A percentile compares a stretch with the other conserved stretches of the same genome.
Conservation (phyloP, 2,329 filamentous ascomycete genomes). For the Colletotrichum sansevieriae region DNA sequence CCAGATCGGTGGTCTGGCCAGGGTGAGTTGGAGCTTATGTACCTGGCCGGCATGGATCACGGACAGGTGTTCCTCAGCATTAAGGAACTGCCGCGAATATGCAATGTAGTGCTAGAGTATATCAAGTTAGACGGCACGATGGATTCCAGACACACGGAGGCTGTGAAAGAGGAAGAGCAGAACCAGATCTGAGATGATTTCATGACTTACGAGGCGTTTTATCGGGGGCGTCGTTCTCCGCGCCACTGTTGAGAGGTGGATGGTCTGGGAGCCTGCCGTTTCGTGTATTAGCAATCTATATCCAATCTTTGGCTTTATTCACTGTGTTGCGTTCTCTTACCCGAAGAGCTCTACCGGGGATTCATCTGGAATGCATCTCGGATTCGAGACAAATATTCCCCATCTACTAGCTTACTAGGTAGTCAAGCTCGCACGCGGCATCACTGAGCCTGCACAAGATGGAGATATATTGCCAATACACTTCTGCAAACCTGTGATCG, state of each 20-base stretch:
- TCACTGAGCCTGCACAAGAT: no score
- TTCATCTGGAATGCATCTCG: no score
- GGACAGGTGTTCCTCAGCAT: slow-evolving; percentile 43
- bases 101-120: slow-evolving; percentile 32
- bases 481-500: no score
- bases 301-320: neutral
- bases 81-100: slow-evolving; percentile 36
- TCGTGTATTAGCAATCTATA: neutral
- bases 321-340: no score
- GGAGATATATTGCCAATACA: no score
- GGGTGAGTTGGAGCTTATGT: slow-evolving; percentile 46
- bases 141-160: slow-evolving; percentile 27
- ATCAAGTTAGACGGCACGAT: slow-evolving; percentile 24
- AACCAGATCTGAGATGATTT: slow-evolving; percentile 7
- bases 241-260: slow-evolving; percentile 6
- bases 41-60: slow-evolving; percentile 45
- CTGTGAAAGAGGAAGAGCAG: slow-evolving; percentile 33
- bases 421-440: no score
- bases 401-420: no score
- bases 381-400: no score
- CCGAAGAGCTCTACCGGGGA: no score
- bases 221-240: neutral
- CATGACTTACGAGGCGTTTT: neutral
- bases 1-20: slow-evolving; percentile 44
- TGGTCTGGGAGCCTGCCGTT: slow-evolving; percentile 36